Base-by-base conservation (phyloP, 2,329 filamentous ascomycete species). In the Trichoderma oligosporum region DNA sequence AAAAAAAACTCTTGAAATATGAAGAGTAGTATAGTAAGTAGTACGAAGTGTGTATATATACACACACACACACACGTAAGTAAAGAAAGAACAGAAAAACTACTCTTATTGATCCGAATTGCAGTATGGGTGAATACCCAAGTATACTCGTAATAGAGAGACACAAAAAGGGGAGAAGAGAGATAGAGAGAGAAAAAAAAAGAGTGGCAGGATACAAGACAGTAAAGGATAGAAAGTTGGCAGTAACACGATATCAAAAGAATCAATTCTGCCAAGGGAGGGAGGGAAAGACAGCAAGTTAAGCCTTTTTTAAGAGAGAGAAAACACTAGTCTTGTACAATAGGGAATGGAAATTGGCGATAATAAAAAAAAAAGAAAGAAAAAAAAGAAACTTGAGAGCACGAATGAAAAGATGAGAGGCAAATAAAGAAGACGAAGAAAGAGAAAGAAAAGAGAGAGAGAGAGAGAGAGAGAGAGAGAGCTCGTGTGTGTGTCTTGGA, bases 171-270 rank as follows among this genome's bases (percentile, higher is more conserved):
- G 52, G 39, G 46, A 27, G 24, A 46, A 52, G 36, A 9, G 52
- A 55, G 52, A n/a, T n/a, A 46, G 52, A 22, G 52, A 29, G 46
- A 55, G 41, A 41, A 31, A 55, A 27, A 33, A 46, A 52, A 45
- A 9, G 52, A 55, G 52, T 27, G 52, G 41, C 31, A 46, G 41
- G 12, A 46, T 46, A 39, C 52, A 55, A 55, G 52, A 55, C 52
- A 55, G 33, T 38, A 45, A 38, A 24, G 52, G 38, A 45, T 6
- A 29, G n/a, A 36, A 46, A 45, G 22, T 11, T 35, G 51, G 39
- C 24, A 45, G 41, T 45, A 55, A 29, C 16, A 36, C 52, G 52
- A 55, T 38, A 45, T 38, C 41, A 38, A 46, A 46, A 45, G 38
- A 46, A 45, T 45, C 11, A 16, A 16, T 44, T n/a, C 16, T 18